Percentiles rank a stretch among this genome's conserved stretches.
Conservation (phyloP, 208 protist species). For the Trypanosoma avium region DNA sequence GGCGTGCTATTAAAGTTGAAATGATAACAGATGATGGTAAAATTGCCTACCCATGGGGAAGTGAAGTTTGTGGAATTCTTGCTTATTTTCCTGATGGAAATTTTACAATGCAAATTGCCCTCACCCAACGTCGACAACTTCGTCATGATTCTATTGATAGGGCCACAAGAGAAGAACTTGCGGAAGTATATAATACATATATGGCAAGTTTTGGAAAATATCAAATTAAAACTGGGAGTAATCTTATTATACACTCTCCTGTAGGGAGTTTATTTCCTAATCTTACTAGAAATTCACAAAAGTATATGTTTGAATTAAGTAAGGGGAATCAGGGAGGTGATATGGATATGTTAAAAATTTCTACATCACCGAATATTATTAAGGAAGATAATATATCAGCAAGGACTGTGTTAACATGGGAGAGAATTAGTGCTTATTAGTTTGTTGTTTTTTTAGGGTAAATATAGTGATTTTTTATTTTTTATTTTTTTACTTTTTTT, state of each 20-base stretch:
- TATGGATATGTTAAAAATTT: slow-evolving; percentile 24
- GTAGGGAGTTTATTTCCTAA: slow-evolving; percentile 27
- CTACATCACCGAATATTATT: slow-evolving; percentile 17
- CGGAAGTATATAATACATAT: slow-evolving; percentile 67
- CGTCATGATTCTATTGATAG: slow-evolving; percentile 24
- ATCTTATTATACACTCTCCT: slow-evolving; percentile 26
- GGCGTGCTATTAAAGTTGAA: slow-evolving; percentile 64
- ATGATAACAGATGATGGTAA: slow-evolving; percentile 57
- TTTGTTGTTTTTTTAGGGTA: slow-evolving; percentile 13
- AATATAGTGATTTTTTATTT: not conserved
- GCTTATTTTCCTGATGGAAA: slow-evolving; percentile 45
- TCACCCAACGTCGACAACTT: slow-evolving; percentile 19
- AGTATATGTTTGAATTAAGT: slow-evolving; percentile 19
- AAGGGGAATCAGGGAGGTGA: slow-evolving; percentile 7
- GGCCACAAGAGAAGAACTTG: slow-evolving; percentile 52
- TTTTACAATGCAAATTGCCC: slow-evolving; percentile 70
- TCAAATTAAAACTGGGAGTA: slow-evolving; percentile 24
- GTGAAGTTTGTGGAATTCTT: slow-evolving; percentile 63
- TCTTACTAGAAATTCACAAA: slow-evolving; percentile 16
- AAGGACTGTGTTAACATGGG: slow-evolving; percentile 46
- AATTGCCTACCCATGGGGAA: slow-evolving; percentile 82
- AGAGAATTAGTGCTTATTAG: slow-evolving; percentile 16
- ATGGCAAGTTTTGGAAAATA: slow-evolving; percentile 63
- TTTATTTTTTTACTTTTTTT: slow-evolving; percentile 17
- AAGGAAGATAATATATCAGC: slow-evolving; percentile 30